A percentile compares a stretch with the other conserved stretches of the same genome.
Evolutionary conservation across 768 basidiomycete genomes (phyloP).

Genomic region (Serendipita indica): DNA sequence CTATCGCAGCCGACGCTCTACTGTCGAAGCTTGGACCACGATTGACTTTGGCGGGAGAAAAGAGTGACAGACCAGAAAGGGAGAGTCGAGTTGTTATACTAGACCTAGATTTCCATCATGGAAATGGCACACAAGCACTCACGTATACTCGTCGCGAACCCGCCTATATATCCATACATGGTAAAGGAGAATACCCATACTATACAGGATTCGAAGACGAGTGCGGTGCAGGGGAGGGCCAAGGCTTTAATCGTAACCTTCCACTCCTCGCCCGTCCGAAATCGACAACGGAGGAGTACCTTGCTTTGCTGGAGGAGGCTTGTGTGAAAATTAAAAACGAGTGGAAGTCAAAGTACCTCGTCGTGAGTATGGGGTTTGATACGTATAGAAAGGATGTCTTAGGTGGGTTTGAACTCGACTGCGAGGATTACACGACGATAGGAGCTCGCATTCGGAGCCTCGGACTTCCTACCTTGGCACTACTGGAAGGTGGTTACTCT

Average conservation of each 20-base stretch:
- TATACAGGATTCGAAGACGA: conserved; percentile 22
- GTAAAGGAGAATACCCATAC: conserved; percentile 23
- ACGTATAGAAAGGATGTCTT: background rate
- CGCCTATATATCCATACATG: conserved; percentile 23
- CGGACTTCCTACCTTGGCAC: background rate
- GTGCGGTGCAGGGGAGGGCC: conserved; percentile 18
- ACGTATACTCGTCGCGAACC: conserved; percentile 22
- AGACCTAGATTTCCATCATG: conserved; percentile 28
- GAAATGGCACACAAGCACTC: conserved; percentile 23
- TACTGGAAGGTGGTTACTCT: background rate
- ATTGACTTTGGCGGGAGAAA: background rate
- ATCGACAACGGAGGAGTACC: conserved; percentile 19
- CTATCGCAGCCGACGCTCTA: conserved; percentile 22
- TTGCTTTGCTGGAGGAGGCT: conserved; percentile 17
- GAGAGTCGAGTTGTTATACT: conserved; percentile 20
- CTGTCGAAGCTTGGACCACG: conserved; percentile 14
- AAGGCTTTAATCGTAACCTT: conserved; percentile 20
- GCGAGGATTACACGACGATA: background rate
- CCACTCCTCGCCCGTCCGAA: conserved; percentile 21
- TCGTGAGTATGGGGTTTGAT: conserved; percentile 20
- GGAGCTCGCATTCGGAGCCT: background rate
- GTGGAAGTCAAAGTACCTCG: conserved; percentile 18
- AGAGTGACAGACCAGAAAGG: background rate
- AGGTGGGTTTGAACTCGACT: conserved; percentile 1
- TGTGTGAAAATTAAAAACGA: conserved; percentile 13